Base-by-base conservation (phyloP, 2,329 filamentous ascomycete genomes). In the Fusarium sp. region DNA sequence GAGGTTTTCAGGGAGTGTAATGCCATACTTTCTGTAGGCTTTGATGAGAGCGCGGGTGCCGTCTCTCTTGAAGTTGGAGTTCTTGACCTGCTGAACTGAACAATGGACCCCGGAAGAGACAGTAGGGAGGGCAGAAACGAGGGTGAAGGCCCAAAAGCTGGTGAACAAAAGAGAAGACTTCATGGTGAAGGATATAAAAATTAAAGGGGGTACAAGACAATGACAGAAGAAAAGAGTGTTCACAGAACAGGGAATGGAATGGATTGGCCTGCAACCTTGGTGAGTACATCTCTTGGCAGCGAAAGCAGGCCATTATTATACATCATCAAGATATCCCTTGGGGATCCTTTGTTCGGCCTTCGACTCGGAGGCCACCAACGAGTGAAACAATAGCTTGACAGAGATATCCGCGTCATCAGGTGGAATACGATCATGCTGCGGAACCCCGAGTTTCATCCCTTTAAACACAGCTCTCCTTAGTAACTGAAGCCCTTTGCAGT, bases 31-130 rank as follows among this genome's bases (percentile, higher is more conserved):
- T 68, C 68, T 73, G 75, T 85, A 84, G 20, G 80, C 77, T 58
- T 80, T 78, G 10, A 60, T 61, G 1, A 85, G 77, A 8, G 82
- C 82, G 5, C 80, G 64, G 0, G 83, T 78, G 6, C 84, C 84
- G 52, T 79, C 80, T 54, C 76, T 80, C 23, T 79, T 79, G 64
- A 81, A 82, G 37, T 80, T 73, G 16, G 78, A 64, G 74, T 85
- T 85, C 71, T 76, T 81, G 60, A 84, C 80, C 74, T 85, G 84
- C 52, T 80, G 69, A 59, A 85, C 71, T 18, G 80, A 81, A n/a
- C 61, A 61, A 23, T 68, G 27, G 14, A 4, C 39, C 13, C 39
- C 14, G 9, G 64, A n/a, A 45, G 27, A 18, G 25, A 50, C 10
- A 34, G 67, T 64, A 16, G 71, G 71, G 43, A 45, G 59, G n/a